A percentile compares a stretch with the other conserved stretches of the same genome.
phyloP scores from a whole-genome alignment of 2,329 filamentous ascomycete species.

The Akanthomyces dipterigenus region DNA sequence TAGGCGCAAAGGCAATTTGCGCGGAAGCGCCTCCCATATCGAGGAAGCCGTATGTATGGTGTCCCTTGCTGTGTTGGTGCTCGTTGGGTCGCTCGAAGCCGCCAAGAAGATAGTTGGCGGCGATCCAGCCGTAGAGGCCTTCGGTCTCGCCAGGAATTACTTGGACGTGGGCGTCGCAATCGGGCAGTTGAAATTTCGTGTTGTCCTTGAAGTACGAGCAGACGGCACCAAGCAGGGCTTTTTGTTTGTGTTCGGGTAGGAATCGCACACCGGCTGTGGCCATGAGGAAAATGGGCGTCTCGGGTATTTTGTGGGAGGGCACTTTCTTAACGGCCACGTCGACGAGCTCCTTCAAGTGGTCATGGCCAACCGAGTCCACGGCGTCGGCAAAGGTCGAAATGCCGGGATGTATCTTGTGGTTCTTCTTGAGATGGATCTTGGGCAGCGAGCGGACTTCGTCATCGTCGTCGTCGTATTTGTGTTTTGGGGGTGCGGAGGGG shows the following conservation, averaged over 20 bases:
- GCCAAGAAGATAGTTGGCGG: slow-evolving; percentile 89
- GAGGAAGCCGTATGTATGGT: slow-evolving; percentile 93
- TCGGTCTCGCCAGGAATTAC: slow-evolving; percentile 95
- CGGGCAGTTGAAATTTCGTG: slow-evolving; percentile 78
- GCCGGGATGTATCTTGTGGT: slow-evolving; percentile 88
- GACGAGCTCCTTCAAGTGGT: slow-evolving; percentile 74
- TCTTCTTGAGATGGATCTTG: slow-evolving; percentile 75
- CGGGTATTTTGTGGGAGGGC: slow-evolving; percentile 65
- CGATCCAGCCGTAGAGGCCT: slow-evolving; percentile 94
- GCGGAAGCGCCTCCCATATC: slow-evolving; percentile 98
- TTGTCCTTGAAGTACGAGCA: slow-evolving; percentile 74
- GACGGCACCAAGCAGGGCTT: slow-evolving; percentile 65
- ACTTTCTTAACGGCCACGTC: slow-evolving; percentile 76
- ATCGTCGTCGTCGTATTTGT: slow-evolving; percentile 27
- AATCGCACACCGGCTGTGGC: slow-evolving; percentile 94
- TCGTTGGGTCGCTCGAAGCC: slow-evolving; percentile 73
- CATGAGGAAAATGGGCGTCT: slow-evolving; percentile 91
- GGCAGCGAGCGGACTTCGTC: slow-evolving; percentile 59
- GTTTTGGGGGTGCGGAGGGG: slow-evolving; percentile 53
- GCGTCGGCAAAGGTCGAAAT: slow-evolving; percentile 83
- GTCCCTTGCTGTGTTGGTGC: slow-evolving; percentile 76
- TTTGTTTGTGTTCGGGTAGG: slow-evolving; percentile 66
- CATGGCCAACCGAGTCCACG: slow-evolving; percentile 67
- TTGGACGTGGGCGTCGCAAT: slow-evolving; percentile 83
- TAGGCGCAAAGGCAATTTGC: slow-evolving; percentile 96